Base-by-base conservation (phyloP, 345 rosid species). In the Leavenworthia alabamica region DNA sequence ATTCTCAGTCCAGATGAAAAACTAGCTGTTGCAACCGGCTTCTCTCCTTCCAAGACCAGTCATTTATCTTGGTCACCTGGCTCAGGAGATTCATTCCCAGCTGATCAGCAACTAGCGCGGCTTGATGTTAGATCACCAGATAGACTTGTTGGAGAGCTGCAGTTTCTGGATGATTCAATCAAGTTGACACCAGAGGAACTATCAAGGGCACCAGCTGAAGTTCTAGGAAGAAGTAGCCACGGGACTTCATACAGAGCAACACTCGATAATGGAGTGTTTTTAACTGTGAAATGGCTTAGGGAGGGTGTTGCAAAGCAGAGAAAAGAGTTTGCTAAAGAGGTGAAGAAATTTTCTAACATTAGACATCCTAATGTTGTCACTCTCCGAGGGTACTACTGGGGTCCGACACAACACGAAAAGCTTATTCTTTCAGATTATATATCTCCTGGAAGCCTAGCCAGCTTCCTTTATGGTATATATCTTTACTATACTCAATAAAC, bases 221-320 rank as follows among this genome's bases (percentile, higher is more conserved):
- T 93, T 23, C 66, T 93, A 28, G 99, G 99, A 62, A 80, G 99
- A 79, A 89, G 97, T 79, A 93, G 99, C 74, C 97, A 93, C 7
- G 99, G 99, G 56, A 93, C 99, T 62, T 93, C 97, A 19, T 89
- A 93, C 68, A 79, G 86, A 59, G 99, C 99, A 43, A 79, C 99
- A 4, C 77, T 93, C 56, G 99, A 89, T 68, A 89, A 73, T 60
- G 99, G 99, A 43, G 70, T 80, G 27, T 83, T 85, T 73, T 62
- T 93, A 76, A 89, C 99, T 0, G 99, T 93, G 62, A 93, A 93
- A 74, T 93, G 99, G 97, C 78, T 93, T 63, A 80, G 97, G 71
- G 99, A 93, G 79, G 99, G 99, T 51, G 91, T 93, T 45, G 99
- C 99, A 2, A 93, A 93, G 71, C 96, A 85, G 71, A 85, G 83